Evolutionary conservation across 139 green algal species (phyloP).

Genomic region (Klebsormidium nitens): DNA sequence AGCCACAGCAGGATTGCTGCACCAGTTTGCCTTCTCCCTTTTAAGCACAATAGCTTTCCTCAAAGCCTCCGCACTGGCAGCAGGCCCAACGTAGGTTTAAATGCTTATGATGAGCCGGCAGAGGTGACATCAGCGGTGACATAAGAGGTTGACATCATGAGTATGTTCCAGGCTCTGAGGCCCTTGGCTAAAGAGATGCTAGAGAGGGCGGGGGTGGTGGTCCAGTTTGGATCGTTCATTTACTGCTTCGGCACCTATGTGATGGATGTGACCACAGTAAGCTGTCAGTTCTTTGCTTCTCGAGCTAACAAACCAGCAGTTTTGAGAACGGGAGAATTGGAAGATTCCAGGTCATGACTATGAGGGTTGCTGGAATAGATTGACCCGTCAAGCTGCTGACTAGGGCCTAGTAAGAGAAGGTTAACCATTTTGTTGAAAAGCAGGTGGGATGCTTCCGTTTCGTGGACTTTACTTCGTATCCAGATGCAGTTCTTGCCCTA

Average conservation of each 20-base stretch:
- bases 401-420: background rate
- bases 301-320: background rate
- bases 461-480: background rate
- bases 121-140: no score
- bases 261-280: slow-evolving; percentile 30
- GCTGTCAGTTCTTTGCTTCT: background rate
- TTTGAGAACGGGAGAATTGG: background rate
- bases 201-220: slow-evolving; percentile 14
- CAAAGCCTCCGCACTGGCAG: no score
- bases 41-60: no score
- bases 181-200: background rate
- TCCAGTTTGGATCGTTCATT: slow-evolving; percentile 13
- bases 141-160: no score
- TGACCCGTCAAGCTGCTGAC: background rate
- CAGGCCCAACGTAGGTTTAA: no score
- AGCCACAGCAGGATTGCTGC: no score
- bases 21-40: no score
- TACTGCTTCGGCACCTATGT: slow-evolving; percentile 17
- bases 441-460: background rate
- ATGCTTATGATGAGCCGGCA: no score
- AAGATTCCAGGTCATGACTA: background rate
- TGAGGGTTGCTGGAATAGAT: background rate
- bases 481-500: background rate
- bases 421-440: background rate
- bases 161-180: no score